Base-by-base conservation (phyloP, 139 green algal species). In the Micromonas pusilla region DNA sequence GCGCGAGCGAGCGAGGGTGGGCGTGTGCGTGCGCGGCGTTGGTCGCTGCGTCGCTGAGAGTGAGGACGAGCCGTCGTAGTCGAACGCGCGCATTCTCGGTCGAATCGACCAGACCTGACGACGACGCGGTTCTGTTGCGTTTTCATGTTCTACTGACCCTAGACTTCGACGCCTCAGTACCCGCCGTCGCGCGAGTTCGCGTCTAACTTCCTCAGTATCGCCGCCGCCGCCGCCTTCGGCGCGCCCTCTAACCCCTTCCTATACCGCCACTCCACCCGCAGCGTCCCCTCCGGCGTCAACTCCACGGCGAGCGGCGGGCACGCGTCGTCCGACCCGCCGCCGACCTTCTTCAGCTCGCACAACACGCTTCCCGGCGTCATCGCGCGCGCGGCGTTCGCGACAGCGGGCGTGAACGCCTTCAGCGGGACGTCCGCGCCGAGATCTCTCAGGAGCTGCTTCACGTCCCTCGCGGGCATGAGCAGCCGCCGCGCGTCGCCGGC, bases 181-280 rank as follows among this genome's bases (percentile, higher is more conserved):
- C 16, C 45, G 45, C 16, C 45, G 45, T 57, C 45, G 45, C 45
- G 45, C 45, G 45, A 57, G 9, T 9, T 9, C 28, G n/a, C n/a
- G 13, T 72, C 65, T 13, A 72, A 26, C 65, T 3, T 13, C n/a
- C 28, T 38, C 28, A 72, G 30, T 33, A 72, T n/a, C 28, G 65
- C 26, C 33, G 13, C 13, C 21, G 33, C 33, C 33, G 32, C 33
- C 13, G 30, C 65, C 30, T 72, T 72, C 23, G 65, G 65, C 65
- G 65, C 65, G 3, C 33, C 26, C 30, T 72, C 65, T 3, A 72
- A 16, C 4, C 65, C 65, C 30, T 72, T 72, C 13, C 65, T 72
- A 26, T 52, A 72, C 33, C 65, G 65, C 65, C 65, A 72, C 3
- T 52, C 33, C 3, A 72, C 26, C 30, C 38, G 36, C 26, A 72